Evolutionary conservation across 78 protist genomes (phyloP).

Genomic region (Dictyostelium purpureum): DNA sequence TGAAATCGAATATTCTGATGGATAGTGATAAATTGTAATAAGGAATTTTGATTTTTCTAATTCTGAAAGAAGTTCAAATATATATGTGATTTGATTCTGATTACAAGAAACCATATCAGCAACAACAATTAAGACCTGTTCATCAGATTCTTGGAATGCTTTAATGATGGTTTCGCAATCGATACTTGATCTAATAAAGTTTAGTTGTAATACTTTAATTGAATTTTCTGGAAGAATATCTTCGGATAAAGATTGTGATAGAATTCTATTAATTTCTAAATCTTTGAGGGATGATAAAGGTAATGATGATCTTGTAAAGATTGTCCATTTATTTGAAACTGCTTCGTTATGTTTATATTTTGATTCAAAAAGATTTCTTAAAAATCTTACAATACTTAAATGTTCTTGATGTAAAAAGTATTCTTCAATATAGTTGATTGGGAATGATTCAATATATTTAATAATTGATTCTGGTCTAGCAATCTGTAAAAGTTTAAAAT

Average conservation of each 20-base stretch:
- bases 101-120: background rate
- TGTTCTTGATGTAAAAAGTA: constrained; percentile 55
- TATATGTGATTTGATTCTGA: constrained; percentile 24
- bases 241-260: background rate
- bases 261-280: background rate
- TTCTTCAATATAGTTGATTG: constrained; percentile 7
- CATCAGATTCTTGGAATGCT: background rate
- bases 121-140: background rate
- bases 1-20: constrained; percentile 30
- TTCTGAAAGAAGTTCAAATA: background rate
- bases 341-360: background rate
- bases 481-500: constrained; percentile 37
- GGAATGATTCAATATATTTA: background rate
- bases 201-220: background rate
- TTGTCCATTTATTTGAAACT: constrained; percentile 47
- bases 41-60: background rate
- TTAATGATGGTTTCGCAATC: background rate
- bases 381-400: constrained; percentile 33
- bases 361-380: background rate
- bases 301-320: constrained; percentile 38
- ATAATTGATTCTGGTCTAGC: constrained; percentile 29
- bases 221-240: background rate
- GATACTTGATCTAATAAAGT: background rate
- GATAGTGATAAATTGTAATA: constrained; percentile 32
- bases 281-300: background rate